Evolutionary conservation across 2,329 filamentous ascomycete genomes (phyloP).

Genomic region (Bertia moriformis): DNA sequence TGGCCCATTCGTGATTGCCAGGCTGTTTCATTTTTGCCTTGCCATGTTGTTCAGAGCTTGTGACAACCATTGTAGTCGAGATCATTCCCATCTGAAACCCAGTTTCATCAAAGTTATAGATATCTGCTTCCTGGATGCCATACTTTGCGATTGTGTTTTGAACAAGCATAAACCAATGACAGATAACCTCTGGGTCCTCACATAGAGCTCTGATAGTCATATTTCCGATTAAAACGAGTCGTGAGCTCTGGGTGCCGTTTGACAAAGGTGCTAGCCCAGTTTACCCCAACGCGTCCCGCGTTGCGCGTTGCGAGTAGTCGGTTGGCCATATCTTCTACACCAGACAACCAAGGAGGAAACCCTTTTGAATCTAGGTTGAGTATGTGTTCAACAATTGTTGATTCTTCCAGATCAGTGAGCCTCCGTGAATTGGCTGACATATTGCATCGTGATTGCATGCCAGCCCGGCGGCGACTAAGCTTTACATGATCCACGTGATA

Average conservation of each 20-base stretch:
- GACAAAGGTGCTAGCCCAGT: constrained; percentile 12
- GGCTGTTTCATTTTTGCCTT: constrained; percentile 8
- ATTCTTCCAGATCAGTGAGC: too few species aligned
- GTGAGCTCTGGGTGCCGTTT: constrained; percentile 9
- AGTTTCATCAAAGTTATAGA: too few species aligned
- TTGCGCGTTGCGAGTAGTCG: too few species aligned
- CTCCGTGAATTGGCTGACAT: too few species aligned
- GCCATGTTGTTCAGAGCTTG: constrained; percentile 7
- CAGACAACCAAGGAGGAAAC: too few species aligned
- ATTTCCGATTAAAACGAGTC: constrained; percentile 8
- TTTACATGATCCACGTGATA: too few species aligned
- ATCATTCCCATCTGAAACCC: too few species aligned
- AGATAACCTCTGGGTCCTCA: constrained; percentile 9
- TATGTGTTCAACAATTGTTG: too few species aligned
- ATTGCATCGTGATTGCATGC: too few species aligned
- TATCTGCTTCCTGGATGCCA: constrained; percentile 7
- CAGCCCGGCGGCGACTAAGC: too few species aligned
- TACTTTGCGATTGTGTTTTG: constrained; percentile 8
- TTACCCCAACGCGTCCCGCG: constrained; percentile 7
- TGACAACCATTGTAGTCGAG: constrained; percentile 10
- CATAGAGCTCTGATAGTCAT: constrained; percentile 10
- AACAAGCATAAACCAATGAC: constrained; percentile 8
- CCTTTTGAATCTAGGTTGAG: too few species aligned
- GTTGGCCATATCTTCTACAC: too few species aligned
- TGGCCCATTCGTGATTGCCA: constrained; percentile 11